Evolutionary conservation across 2,329 filamentous ascomycete genomes (phyloP).

Genomic region (Aspergillus caelatus): DNA sequence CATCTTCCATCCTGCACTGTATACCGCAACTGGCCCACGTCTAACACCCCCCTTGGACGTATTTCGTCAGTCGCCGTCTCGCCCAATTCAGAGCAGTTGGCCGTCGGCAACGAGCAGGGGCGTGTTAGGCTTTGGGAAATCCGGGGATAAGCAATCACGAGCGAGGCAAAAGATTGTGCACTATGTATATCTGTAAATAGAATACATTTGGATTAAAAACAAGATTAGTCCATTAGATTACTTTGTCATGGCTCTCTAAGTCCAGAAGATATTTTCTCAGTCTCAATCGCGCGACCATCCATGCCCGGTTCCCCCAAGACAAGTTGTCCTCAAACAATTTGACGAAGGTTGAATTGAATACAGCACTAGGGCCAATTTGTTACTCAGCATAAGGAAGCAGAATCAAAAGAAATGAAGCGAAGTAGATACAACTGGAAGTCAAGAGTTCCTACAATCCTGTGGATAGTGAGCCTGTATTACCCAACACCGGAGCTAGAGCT

Average conservation of each 20-base stretch:
- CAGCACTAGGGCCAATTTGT: neutral
- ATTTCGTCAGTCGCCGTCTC: constrained; percentile 75
- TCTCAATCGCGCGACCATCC: neutral
- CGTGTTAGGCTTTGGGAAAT: constrained; percentile 93
- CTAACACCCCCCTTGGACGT: constrained; percentile 81
- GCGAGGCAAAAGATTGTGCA: neutral
- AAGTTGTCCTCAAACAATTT: neutral
- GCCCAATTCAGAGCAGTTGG: constrained; percentile 68
- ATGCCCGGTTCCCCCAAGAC: neutral
- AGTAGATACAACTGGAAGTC: neutral
- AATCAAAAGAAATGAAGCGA: neutral
- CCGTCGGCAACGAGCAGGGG: constrained; percentile 85
- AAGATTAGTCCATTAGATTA: neutral
- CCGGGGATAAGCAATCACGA: constrained; percentile 50
- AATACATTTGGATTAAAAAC: constrained; percentile 4
- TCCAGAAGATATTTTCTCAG: neutral
- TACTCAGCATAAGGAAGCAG: neutral
- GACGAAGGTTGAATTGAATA: neutral
- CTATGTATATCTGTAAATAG: constrained; percentile 4
- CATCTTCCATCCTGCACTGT: constrained; percentile 92
- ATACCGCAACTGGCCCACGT: constrained; percentile 95
- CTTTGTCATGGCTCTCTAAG: neutral
- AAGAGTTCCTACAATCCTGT: neutral
- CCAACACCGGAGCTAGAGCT: neutral
- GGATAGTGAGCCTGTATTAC: neutral